A percentile compares a stretch with the other conserved stretches of the same genome.
Conservation (phyloP, 83 land plant genomes). For the Picea engelmannii region DNA sequence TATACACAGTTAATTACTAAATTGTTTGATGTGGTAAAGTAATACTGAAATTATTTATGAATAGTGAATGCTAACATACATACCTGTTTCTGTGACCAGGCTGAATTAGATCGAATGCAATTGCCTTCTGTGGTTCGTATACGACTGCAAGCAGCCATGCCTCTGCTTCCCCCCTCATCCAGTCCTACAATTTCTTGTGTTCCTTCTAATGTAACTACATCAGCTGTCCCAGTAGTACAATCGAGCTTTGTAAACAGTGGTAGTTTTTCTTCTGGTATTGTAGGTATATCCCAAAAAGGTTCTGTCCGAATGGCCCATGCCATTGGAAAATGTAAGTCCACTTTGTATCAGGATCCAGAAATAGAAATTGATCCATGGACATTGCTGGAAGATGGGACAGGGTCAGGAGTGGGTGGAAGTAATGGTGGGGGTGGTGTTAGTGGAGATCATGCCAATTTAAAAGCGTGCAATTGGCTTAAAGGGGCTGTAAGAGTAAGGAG, state of each 20-base stretch:
- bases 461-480: slow-evolving; percentile 82
- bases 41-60: background rate
- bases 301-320: slow-evolving; percentile 23
- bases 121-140: slow-evolving; percentile 62
- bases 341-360: slow-evolving; percentile 54
- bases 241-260: slow-evolving; percentile 25
- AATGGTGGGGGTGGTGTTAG: slow-evolving; percentile 28
- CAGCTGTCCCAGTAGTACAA: slow-evolving; percentile 43
- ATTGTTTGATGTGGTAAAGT: background rate
- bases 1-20: background rate
- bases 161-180: slow-evolving; percentile 47
- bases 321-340: slow-evolving; percentile 56
- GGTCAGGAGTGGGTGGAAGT: slow-evolving; percentile 37
- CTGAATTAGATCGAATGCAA: slow-evolving; percentile 88
- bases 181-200: slow-evolving; percentile 58
- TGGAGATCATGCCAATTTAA: slow-evolving; percentile 67
- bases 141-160: slow-evolving; percentile 96
- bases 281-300: slow-evolving; percentile 33
- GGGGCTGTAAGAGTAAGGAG: slow-evolving; percentile 93
- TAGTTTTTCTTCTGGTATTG: slow-evolving; percentile 19
- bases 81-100: slow-evolving; percentile 42
- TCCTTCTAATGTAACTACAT: slow-evolving; percentile 57
- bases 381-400: slow-evolving; percentile 86
- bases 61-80: background rate
- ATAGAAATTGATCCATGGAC: slow-evolving; percentile 92